A percentile compares a stretch with the other conserved stretches of the same genome.
These are phyloP conservation scores for Xylaria hypoxylon DNA, from an alignment of 2,329 filamentous ascomycete species.

Conservation along the genomic window DNA sequence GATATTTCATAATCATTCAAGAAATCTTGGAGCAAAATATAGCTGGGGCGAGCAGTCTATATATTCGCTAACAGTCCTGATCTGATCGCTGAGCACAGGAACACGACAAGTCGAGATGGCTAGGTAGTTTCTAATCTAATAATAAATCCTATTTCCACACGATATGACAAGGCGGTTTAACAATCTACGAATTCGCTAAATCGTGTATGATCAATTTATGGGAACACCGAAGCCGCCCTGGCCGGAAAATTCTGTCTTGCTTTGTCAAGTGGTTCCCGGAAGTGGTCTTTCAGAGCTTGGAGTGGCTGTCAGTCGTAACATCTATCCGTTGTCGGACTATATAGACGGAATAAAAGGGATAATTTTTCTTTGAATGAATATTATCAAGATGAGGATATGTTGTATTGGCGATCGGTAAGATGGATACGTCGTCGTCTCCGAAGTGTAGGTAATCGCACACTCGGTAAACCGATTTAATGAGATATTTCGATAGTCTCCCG, in stretches of 20 bases:
- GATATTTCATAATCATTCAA: background rate
- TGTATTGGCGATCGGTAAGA: background rate
- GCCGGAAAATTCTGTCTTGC: background rate
- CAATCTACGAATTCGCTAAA: background rate
- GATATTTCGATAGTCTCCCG: background rate
- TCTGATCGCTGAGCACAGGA: too few species aligned
- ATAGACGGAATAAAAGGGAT: background rate
- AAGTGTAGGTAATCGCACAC: slow-evolving; percentile 38
- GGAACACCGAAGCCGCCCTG: background rate
- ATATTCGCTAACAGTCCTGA: too few species aligned
- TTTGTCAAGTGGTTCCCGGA: background rate
- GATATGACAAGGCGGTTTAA: background rate
- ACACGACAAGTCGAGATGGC: too few species aligned
- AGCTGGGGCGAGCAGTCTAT: too few species aligned
- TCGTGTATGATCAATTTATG: background rate
- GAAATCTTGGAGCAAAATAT: too few species aligned
- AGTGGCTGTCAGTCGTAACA: background rate
- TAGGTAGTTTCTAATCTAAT: background rate
- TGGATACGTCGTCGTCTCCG: slow-evolving; percentile 3
- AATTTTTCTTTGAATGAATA: background rate
- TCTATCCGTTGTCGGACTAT: background rate
- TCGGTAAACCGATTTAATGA: slow-evolving; percentile 28
- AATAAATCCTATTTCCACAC: background rate
- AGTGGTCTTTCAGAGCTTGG: background rate
- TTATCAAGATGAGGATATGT: background rate